Evolutionary conservation across 768 basidiomycete species (phyloP).

Genomic region (Rubroboletus pulcherrimus): DNA sequence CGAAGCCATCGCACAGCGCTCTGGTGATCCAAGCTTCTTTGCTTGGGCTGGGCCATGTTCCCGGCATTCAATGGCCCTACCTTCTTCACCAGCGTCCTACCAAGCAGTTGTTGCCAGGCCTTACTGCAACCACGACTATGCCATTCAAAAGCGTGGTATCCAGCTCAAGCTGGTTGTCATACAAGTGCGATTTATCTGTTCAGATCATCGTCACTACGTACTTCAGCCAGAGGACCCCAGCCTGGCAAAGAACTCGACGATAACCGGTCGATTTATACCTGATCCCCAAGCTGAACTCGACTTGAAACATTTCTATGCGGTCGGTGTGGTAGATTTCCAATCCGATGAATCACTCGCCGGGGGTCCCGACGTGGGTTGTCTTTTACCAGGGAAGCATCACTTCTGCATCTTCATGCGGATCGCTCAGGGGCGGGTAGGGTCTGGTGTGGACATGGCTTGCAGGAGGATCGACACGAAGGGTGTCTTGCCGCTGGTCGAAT

Average conservation of each 20-base stretch:
- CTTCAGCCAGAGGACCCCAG: not conserved
- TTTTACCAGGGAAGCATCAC: not conserved
- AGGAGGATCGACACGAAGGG: constrained; percentile 5
- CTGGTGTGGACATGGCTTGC: constrained; percentile 1
- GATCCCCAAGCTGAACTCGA: not conserved
- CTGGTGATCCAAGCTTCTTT: constrained; percentile 13
- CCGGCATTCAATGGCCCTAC: constrained; percentile 3
- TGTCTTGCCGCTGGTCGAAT: constrained; percentile 1
- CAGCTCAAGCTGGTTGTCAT: constrained; percentile 8
- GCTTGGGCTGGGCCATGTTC: constrained; percentile 11
- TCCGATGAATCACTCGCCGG: not conserved
- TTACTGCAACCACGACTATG: constrained; percentile 4
- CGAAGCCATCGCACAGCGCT: constrained; percentile 11
- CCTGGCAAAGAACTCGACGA: not conserved
- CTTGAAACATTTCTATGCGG: not conserved
- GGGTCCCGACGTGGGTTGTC: not conserved
- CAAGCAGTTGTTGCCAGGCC: not conserved
- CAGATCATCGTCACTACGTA: not conserved
- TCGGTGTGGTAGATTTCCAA: constrained; percentile 9
- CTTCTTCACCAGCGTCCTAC: constrained; percentile 13
- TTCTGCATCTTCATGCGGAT: constrained; percentile 8
- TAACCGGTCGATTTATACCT: not conserved
- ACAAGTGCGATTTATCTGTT: not conserved
- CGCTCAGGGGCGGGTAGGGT: not conserved
- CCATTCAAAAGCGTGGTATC: constrained; percentile 10